Percentiles rank a stretch among this genome's conserved stretches.
Evolutionary conservation across 2,329 filamentous ascomycete species (phyloP).

Genomic region (Sporothrix luriei): DNA sequence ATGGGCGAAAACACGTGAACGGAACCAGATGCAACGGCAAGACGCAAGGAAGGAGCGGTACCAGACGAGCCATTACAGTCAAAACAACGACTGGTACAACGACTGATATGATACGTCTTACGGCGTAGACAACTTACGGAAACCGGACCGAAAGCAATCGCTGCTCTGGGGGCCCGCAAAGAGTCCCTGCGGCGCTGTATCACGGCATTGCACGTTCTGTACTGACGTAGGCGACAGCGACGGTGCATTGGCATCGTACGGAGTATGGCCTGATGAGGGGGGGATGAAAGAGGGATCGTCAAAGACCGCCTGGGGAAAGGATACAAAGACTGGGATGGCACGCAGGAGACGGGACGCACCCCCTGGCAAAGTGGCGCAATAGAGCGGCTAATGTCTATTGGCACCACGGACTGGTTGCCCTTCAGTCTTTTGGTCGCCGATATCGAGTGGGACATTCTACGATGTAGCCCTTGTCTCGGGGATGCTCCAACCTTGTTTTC

Average conservation of each 20-base stretch:
- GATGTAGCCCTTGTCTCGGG: too few relatives aligned
- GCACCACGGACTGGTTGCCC: background rate
- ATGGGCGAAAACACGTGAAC: constrained; percentile 1
- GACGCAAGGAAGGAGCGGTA: background rate
- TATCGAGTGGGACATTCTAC: too few relatives aligned
- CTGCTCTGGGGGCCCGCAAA: background rate
- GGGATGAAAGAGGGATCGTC: constrained; percentile 11
- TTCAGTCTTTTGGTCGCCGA: too few relatives aligned
- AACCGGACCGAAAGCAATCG: background rate
- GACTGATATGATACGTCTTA: too few relatives aligned
- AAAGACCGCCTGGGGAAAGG: background rate
- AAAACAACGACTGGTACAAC: background rate
- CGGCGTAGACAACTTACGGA: background rate
- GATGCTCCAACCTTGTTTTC: too few relatives aligned
- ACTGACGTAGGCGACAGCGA: background rate
- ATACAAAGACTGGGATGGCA: background rate
- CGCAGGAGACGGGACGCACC: background rate
- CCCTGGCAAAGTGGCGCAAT: constrained; percentile 6
- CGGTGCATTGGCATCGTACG: background rate
- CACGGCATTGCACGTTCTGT: background rate
- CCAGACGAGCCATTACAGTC: background rate
- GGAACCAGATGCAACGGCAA: background rate
- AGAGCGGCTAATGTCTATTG: background rate
- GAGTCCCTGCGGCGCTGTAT: background rate
- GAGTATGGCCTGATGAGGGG: background rate